Conservation (phyloP, 768 basidiomycete species). For the Suillus luteus region DNA sequence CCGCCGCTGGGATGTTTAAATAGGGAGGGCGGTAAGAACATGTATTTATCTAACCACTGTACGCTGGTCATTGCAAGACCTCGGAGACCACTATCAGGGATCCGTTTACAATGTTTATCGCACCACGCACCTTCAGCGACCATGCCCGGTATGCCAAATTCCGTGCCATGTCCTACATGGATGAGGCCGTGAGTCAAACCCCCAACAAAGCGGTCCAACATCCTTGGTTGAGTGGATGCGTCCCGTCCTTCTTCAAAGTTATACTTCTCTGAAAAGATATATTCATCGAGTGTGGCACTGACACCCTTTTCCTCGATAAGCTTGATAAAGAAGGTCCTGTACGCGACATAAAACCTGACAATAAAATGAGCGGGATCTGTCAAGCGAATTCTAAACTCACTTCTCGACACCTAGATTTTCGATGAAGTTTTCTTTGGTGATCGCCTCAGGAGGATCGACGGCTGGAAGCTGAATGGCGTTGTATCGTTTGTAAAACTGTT, state of each 20-base stretch:
- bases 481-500: conserved; percentile 30
- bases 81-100: not conserved
- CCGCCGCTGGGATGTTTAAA: conserved; percentile 7
- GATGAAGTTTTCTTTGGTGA: conserved; percentile 28
- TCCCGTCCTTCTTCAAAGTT: conserved; percentile 13
- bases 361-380: not conserved
- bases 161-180: no score
- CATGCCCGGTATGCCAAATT: no score
- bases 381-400: conserved; percentile 16
- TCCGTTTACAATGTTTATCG: not conserved
- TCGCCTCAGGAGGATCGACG: conserved; percentile 26
- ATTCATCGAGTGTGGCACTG: conserved; percentile 23
- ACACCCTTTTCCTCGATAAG: conserved; percentile 21
- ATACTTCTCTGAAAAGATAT: conserved; percentile 34
- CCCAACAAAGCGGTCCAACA: no score
- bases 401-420: conserved; percentile 29
- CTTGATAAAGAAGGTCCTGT: conserved; percentile 28
- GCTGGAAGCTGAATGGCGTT: conserved; percentile 23
- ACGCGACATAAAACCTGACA: conserved; percentile 29
- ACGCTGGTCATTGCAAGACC: conserved; percentile 30
- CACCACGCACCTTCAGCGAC: no score
- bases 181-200: no score
- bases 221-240: no score
- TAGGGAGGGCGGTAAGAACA: conserved; percentile 20
- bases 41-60: conserved; percentile 31